These are phyloP conservation scores for Aegle marmelos DNA, from an alignment of 345 rosid species.

Conservation along the genomic window DNA sequence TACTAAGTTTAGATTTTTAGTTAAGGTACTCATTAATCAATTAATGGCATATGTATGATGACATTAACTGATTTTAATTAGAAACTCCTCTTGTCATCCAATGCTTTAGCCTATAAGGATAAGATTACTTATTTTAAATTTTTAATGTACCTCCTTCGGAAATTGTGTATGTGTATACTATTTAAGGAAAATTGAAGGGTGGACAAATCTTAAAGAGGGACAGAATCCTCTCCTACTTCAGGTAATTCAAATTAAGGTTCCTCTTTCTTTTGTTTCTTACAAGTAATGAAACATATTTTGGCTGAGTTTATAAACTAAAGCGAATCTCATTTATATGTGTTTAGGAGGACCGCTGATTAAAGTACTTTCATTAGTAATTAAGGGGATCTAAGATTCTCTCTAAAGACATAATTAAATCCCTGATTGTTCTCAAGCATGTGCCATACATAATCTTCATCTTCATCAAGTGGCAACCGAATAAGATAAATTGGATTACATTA, in stretches of 20 bases:
- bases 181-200: not conserved
- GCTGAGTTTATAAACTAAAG: not conserved
- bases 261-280: not conserved
- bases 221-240: not conserved
- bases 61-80: too few species aligned
- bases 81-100: too few species aligned
- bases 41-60: too few species aligned
- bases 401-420: not conserved
- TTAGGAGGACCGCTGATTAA: not conserved
- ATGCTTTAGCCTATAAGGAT: too few species aligned
- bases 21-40: too few species aligned
- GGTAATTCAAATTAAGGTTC: constrained; percentile 13
- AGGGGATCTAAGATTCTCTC: too few species aligned
- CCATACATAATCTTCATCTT: not conserved
- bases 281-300: not conserved
- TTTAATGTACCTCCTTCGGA: too few species aligned
- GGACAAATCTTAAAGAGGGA: not conserved
- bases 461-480: not conserved
- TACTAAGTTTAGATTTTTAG: accelerated
- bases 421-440: not conserved
- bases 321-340: not conserved
- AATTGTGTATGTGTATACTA: too few species aligned
- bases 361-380: too few species aligned
- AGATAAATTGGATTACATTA: too few species aligned
- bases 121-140: too few species aligned